A percentile compares a stretch with the other conserved stretches of the same genome.
phyloP scores from a whole-genome alignment of 768 basidiomycete species.

The Pholiota conissans region DNA sequence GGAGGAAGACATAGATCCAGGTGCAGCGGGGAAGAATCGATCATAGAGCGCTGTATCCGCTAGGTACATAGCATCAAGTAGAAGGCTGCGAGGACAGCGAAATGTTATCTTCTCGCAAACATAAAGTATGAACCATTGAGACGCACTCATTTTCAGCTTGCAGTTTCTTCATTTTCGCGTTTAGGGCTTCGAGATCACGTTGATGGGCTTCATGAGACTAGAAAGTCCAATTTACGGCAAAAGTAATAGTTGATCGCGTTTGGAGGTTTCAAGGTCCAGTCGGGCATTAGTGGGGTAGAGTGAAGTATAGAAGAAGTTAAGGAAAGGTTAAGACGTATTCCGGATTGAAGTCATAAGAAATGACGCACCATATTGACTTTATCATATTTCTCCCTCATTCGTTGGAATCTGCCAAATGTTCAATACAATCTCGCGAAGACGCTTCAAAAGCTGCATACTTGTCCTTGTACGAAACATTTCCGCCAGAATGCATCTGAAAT shows the following conservation, averaged over 20 bases:
- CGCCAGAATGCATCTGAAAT: slow-evolving; percentile 13
- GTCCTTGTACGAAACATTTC: slow-evolving; percentile 28
- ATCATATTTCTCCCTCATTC: slow-evolving; percentile 46
- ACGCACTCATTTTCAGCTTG: slow-evolving; percentile 53
- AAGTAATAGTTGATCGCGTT: neutral
- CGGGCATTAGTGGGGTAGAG: neutral
- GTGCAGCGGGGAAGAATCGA: slow-evolving; percentile 21
- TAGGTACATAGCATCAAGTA: slow-evolving; percentile 36
- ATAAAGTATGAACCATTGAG: neutral
- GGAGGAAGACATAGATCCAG: slow-evolving; percentile 1
- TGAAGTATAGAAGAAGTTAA: neutral
- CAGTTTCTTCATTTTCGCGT: slow-evolving; percentile 40
- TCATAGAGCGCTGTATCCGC: slow-evolving; percentile 24
- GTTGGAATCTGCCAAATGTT: slow-evolving; percentile 38
- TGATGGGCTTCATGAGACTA: slow-evolving; percentile 39
- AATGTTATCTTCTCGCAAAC: neutral
- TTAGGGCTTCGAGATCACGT: slow-evolving; percentile 39
- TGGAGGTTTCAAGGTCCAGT: neutral
- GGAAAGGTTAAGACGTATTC: neutral
- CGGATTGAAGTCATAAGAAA: neutral
- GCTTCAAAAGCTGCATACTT: slow-evolving; percentile 21
- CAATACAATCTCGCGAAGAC: too few relatives aligned
- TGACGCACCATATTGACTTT: slow-evolving; percentile 39
- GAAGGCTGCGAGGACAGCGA: slow-evolving; percentile 25
- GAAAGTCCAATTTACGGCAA: neutral